Conservation (phyloP, 129 eudicot species). For the Arctium lappa region DNA sequence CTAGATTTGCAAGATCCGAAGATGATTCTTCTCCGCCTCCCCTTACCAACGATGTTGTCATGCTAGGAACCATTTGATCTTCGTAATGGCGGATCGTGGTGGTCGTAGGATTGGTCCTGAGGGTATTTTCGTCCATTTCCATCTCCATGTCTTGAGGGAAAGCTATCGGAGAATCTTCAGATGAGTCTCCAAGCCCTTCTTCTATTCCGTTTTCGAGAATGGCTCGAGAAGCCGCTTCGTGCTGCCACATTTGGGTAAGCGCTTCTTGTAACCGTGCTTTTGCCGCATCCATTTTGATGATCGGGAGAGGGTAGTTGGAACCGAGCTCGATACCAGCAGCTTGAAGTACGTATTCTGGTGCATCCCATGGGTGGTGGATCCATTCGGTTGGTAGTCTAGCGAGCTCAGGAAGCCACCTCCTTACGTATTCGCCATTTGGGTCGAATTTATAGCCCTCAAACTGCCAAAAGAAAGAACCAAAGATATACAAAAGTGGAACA, state of each 20-base stretch:
- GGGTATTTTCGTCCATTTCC: conserved; percentile 53
- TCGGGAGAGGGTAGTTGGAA: conserved; percentile 80
- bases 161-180: conserved; percentile 47
- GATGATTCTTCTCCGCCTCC: conserved; percentile 54
- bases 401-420: conserved; percentile 90
- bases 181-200: conserved; percentile 74
- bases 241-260: conserved; percentile 58
- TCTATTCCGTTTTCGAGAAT: conserved; percentile 62
- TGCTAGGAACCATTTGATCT: conserved; percentile 84
- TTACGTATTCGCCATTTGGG: conserved; percentile 87
- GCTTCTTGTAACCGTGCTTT: conserved; percentile 59
- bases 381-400: conserved; percentile 82
- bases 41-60: conserved; percentile 56
- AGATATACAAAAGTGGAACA: neutral
- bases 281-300: conserved; percentile 65
- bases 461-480: conserved; percentile 25
- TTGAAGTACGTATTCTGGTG: conserved; percentile 77
- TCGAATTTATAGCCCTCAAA: conserved; percentile 84
- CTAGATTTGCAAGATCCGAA: conserved; percentile 30
- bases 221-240: conserved; percentile 62
- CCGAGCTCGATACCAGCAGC: conserved; percentile 92
- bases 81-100: conserved; percentile 39
- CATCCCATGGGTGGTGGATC: conserved; percentile 96
- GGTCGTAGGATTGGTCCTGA: conserved; percentile 32
- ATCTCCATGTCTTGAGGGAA: conserved; percentile 58